Evolutionary conservation across 495 filamentous ascomycete genomes (phyloP).

Genomic region (Hypoxylon trugodes): DNA sequence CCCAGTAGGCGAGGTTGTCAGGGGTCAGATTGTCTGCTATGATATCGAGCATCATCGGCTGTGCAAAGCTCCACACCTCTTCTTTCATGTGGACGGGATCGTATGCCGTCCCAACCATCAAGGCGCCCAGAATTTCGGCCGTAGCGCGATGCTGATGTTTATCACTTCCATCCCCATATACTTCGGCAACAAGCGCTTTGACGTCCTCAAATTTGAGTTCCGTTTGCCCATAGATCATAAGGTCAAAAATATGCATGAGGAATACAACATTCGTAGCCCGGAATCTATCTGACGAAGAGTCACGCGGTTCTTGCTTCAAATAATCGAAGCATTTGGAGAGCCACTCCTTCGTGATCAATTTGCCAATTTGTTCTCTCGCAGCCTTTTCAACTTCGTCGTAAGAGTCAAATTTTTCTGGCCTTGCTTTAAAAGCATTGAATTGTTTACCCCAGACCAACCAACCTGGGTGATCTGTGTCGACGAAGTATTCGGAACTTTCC

Average conservation of each 20-base stretch:
- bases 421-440: constrained; percentile 79
- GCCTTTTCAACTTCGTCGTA: constrained; percentile 85
- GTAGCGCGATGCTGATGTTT: constrained; percentile 98
- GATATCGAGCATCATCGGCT: constrained; percentile 86
- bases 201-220: constrained; percentile 86
- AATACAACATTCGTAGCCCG: constrained; percentile 85
- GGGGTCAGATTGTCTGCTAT: constrained; percentile 91
- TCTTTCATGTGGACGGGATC: constrained; percentile 72
- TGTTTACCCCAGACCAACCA: constrained; percentile 96
- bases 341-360: constrained; percentile 82
- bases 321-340: constrained; percentile 87
- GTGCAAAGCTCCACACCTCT: constrained; percentile 84
- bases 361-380: constrained; percentile 82
- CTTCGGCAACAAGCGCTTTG: constrained; percentile 73
- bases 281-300: constrained; percentile 84
- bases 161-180: constrained; percentile 91
- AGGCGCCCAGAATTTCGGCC: constrained; percentile 87
- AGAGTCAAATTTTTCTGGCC: constrained; percentile 71
- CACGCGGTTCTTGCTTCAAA: constrained; percentile 95
- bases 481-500: constrained; percentile 80
- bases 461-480: constrained; percentile 91
- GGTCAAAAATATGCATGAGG: constrained; percentile 86
- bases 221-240: constrained; percentile 79
- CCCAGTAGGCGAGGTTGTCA: constrained; percentile 94
- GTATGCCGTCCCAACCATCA: constrained; percentile 79